Percentiles rank a stretch among this genome's conserved stretches.
Conservation (phyloP, 192 early-diverging fungal genomes). For the Entomortierella beljakovae region DNA sequence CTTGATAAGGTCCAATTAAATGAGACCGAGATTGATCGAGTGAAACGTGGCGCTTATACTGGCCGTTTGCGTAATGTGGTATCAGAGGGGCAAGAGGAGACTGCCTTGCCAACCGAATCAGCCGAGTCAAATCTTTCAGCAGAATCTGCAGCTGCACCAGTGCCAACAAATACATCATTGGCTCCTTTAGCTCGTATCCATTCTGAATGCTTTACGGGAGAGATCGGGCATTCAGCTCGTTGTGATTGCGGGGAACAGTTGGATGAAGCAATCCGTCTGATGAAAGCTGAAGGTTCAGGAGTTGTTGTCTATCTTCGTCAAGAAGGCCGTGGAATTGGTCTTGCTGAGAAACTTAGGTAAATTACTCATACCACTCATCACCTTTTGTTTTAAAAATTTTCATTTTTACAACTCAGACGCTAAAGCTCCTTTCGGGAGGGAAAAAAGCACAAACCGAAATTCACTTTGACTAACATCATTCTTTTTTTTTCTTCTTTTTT, state of each 20-base stretch:
- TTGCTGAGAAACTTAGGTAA: constrained; percentile 91
- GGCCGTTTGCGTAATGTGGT: constrained; percentile 56
- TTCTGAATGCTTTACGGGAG: constrained; percentile 97
- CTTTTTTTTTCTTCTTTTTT: constrained; percentile 4
- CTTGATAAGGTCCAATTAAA: constrained; percentile 72
- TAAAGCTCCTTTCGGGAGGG: too few relatives aligned
- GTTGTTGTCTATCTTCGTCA: constrained; percentile 96
- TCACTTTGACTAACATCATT: constrained; percentile 4
- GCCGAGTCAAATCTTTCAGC: background rate
- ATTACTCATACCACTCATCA: background rate
- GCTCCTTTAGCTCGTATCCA: constrained; percentile 91
- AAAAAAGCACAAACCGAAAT: too few relatives aligned
- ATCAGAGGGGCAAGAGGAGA: constrained; percentile 18
- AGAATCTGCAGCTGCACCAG: background rate
- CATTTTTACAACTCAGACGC: too few relatives aligned
- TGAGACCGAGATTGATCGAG: constrained; percentile 85
- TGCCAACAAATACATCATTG: constrained; percentile 10
- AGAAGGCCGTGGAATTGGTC: constrained; percentile 95
- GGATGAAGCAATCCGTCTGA: constrained; percentile 90
- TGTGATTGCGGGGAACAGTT: constrained; percentile 98
- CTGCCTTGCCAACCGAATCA: background rate
- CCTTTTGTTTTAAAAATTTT: too few relatives aligned
- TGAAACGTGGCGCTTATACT: constrained; percentile 80
- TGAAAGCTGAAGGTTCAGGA: constrained; percentile 86
- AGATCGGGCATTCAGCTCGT: constrained; percentile 88